A percentile compares a stretch with the other conserved stretches of the same genome.
phyloP scores from a whole-genome alignment of 2,329 filamentous ascomycete genomes.

The Talaromyces atroroseus region DNA sequence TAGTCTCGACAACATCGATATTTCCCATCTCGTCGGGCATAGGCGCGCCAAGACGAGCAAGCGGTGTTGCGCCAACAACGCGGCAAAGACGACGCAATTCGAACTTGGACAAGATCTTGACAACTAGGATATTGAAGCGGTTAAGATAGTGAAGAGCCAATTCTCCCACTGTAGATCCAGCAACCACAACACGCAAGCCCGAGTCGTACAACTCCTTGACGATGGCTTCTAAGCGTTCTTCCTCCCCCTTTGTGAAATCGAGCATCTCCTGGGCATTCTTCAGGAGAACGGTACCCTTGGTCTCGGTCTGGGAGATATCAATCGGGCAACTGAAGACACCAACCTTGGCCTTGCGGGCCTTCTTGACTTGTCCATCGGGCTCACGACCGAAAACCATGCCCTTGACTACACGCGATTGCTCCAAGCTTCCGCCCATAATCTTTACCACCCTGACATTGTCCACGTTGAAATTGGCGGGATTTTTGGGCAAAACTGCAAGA shows the following conservation, averaged over 20 bases:
- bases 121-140: constrained; percentile 89
- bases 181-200: constrained; percentile 84
- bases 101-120: constrained; percentile 97
- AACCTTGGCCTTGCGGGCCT: constrained; percentile 87
- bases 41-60: constrained; percentile 88
- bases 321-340: constrained; percentile 95
- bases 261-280: constrained; percentile 99
- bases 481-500: constrained; percentile 88
- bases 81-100: constrained; percentile 91
- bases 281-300: constrained; percentile 93
- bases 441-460: constrained; percentile 99
- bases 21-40: constrained; percentile 99
- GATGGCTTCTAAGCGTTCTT: constrained; percentile 78
- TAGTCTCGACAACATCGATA: constrained; percentile 91
- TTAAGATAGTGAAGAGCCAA: constrained; percentile 97
- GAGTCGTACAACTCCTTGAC: constrained; percentile 97
- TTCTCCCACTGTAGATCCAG: constrained; percentile 90
- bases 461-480: constrained; percentile 93
- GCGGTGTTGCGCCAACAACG: constrained; percentile 92
- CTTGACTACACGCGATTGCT: constrained; percentile 90
- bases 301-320: constrained; percentile 94
- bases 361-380: constrained; percentile 88
- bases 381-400: constrained; percentile 98
- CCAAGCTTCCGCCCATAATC: constrained; percentile 95
- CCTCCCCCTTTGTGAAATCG: constrained; percentile 96